Evolutionary conservation across 2,329 filamentous ascomycete species (phyloP).

Genomic region (Paraphaeosphaeria sporulosa): DNA sequence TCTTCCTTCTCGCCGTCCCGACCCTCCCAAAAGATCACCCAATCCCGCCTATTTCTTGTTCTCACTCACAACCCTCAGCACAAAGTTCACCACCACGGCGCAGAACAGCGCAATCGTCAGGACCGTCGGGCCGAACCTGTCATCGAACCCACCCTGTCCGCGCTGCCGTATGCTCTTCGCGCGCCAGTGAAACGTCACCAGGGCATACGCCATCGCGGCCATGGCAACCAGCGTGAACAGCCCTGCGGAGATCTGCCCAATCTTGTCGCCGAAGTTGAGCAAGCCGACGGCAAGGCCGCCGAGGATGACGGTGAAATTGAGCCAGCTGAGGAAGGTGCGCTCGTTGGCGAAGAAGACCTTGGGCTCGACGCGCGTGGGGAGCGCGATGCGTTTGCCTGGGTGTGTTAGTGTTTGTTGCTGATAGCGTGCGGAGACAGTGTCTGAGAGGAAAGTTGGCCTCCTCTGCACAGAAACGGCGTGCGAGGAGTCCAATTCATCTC

Average conservation of each 20-base stretch:
- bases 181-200: conserved; percentile 96
- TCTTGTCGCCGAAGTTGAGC: conserved; percentile 95
- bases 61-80: conserved; percentile 61
- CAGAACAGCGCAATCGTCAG: conserved; percentile 84
- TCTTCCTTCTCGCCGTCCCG: not conserved
- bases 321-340: conserved; percentile 98
- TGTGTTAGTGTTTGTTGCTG: not conserved
- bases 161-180: conserved; percentile 90
- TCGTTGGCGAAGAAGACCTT: conserved; percentile 99
- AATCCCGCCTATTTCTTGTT: conserved; percentile 22
- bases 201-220: conserved; percentile 92
- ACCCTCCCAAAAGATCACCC: no score
- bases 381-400: conserved; percentile 94
- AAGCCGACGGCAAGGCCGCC: conserved; percentile 96
- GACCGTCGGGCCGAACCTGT: conserved; percentile 91
- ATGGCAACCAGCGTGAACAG: conserved; percentile 95
- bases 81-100: conserved; percentile 96
- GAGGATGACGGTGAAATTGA: conserved; percentile 99
- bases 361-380: conserved; percentile 96
- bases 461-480: not conserved
- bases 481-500: conserved; percentile 2
- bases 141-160: conserved; percentile 95
- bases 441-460: no score
- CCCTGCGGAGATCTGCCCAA: conserved; percentile 92
- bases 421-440: no score